phyloP scores from a whole-genome alignment of 106 monocot species.

The Iris macrosiphon region DNA sequence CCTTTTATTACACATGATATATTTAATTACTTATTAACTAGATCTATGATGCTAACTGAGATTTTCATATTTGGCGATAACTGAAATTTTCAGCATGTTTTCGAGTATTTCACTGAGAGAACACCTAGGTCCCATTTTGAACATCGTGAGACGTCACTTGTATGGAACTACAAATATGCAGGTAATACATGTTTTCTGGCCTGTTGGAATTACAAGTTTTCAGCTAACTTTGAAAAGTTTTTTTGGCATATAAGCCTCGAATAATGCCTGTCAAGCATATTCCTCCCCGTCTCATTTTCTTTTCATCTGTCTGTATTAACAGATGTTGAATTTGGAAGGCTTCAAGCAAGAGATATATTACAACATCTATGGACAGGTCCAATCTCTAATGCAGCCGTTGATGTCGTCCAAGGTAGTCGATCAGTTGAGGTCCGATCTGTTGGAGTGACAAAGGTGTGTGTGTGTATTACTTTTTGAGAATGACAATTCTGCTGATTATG shows the following conservation, averaged over 20 bases:
- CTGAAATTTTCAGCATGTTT: constrained; percentile 71
- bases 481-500: too few species aligned
- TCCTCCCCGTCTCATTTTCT: too few species aligned
- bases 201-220: background rate
- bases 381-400: constrained; percentile 95
- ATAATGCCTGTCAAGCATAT: too few species aligned
- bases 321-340: constrained; percentile 98
- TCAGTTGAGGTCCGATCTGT: constrained; percentile 97
- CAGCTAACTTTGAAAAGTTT: background rate
- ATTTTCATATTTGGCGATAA: background rate
- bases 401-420: constrained; percentile 95
- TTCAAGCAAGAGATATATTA: constrained; percentile 96
- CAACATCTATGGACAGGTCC: constrained; percentile 99
- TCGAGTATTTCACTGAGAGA: constrained; percentile 97
- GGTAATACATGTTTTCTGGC: constrained; percentile 27
- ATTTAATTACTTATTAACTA: too few species aligned
- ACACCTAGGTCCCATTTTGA: constrained; percentile 98
- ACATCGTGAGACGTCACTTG: constrained; percentile 94
- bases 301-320: background rate
- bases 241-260: background rate
- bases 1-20: background rate
- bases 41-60: background rate
- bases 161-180: constrained; percentile 99
- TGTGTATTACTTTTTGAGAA: too few species aligned
- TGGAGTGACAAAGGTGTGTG: constrained; percentile 87